Evolutionary conservation across 2,329 filamentous ascomycete genomes (phyloP).

Genomic region (Fusarium xylarioides): DNA sequence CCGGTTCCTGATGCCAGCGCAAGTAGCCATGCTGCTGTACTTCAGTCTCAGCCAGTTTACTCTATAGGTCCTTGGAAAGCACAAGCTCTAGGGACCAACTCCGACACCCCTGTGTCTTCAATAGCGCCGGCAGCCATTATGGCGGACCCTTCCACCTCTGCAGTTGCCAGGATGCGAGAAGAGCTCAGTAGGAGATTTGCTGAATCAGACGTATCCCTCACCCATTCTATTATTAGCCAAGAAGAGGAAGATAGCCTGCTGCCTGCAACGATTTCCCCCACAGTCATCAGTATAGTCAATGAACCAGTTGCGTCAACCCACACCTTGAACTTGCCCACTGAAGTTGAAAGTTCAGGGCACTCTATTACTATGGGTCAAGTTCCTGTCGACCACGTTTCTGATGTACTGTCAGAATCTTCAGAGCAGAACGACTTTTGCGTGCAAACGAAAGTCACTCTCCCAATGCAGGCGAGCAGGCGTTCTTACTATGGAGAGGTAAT

Average conservation of each 20-base stretch:
- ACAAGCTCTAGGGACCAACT: slow-evolving; percentile 31
- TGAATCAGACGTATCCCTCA: slow-evolving; percentile 22
- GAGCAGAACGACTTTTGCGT: slow-evolving; percentile 4
- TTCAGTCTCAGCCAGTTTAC: slow-evolving; percentile 30
- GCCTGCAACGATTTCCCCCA: slow-evolving; percentile 50
- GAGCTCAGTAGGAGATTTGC: slow-evolving; percentile 35
- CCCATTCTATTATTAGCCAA: slow-evolving; percentile 32
- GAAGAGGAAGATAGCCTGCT: slow-evolving; percentile 32
- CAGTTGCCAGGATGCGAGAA: slow-evolving; percentile 31
- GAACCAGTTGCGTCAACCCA: slow-evolving; percentile 36
- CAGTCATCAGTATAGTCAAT: slow-evolving; percentile 48
- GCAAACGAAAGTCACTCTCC: slow-evolving; percentile 65
- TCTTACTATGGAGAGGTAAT: slow-evolving; percentile 62
- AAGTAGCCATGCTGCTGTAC: slow-evolving; percentile 11
- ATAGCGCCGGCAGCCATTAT: slow-evolving; percentile 44
- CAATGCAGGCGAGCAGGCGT: slow-evolving; percentile 63
- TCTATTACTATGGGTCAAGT: slow-evolving; percentile 42
- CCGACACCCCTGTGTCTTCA: slow-evolving; percentile 35
- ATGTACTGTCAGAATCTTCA: slow-evolving; percentile 30
- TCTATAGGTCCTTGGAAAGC: slow-evolving; percentile 40
- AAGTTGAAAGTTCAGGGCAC: slow-evolving; percentile 36
- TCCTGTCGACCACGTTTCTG: slow-evolving; percentile 35
- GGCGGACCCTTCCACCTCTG: slow-evolving; percentile 31
- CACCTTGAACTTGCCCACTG: slow-evolving; percentile 30
- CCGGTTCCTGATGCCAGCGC: neutral